A percentile compares a stretch with the other conserved stretches of the same genome.
Evolutionary conservation across 2,329 filamentous ascomycete genomes (phyloP).

Genomic region (Xylaria polymorpha): DNA sequence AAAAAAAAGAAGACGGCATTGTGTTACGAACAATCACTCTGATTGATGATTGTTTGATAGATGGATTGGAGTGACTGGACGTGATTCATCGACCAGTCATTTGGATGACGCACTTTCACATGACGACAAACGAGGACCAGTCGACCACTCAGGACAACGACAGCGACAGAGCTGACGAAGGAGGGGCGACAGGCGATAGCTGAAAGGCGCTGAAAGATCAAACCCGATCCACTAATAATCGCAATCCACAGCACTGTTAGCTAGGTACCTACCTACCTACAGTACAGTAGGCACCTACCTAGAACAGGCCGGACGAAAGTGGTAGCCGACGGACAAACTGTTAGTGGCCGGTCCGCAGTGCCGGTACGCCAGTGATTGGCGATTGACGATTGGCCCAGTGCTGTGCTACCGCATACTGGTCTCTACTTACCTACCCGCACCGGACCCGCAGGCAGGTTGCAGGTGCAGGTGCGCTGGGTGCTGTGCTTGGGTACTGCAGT

Average conservation of each 20-base stretch:
- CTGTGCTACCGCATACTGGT: not conserved
- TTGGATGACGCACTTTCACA: slow-evolving; percentile 23
- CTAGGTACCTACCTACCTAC: no score
- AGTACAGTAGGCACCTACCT: no score
- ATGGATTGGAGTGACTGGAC: slow-evolving; percentile 14
- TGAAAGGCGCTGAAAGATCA: slow-evolving; percentile 24
- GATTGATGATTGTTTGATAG: slow-evolving; percentile 3
- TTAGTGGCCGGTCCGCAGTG: slow-evolving; percentile 35
- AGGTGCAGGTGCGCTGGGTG: no score
- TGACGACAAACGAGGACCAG: slow-evolving; percentile 19
- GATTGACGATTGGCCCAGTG: not conserved
- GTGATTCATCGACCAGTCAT: slow-evolving; percentile 31
- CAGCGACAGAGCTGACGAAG: slow-evolving; percentile 27
- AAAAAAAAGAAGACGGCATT: not conserved
- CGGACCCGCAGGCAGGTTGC: not conserved
- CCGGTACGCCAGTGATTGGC: slow-evolving; percentile 36
- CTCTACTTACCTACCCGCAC: not conserved
- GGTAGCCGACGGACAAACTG: slow-evolving; percentile 30
- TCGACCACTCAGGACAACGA: slow-evolving; percentile 1
- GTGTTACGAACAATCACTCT: not conserved
- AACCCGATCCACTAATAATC: slow-evolving; percentile 24
- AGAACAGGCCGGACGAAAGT: slow-evolving; percentile 12
- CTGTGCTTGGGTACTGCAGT: no score
- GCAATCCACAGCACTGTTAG: slow-evolving; percentile 19
- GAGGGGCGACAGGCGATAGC: slow-evolving; percentile 32